Evolutionary conservation across 306 rosid species (phyloP).

Genomic region (Fagus crenata): DNA sequence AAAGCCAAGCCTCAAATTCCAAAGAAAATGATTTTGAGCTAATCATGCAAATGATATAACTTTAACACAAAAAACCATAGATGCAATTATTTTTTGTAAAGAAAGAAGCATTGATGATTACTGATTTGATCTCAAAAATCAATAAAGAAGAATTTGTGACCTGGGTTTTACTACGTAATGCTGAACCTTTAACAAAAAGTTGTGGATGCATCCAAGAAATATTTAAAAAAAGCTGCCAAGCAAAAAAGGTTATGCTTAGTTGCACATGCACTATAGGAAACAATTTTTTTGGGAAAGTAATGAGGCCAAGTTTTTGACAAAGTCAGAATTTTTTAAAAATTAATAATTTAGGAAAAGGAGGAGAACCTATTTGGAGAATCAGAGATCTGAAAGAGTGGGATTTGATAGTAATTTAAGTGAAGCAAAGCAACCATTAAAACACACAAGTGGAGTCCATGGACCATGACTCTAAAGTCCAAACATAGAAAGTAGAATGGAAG

Average conservation of each 20-base stretch:
- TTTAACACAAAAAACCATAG: not conserved
- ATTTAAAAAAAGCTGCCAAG: conserved; percentile 6
- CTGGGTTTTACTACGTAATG: not conserved
- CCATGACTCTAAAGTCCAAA: not conserved
- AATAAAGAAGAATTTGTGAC: conserved; percentile 28
- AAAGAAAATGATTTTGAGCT: conserved; percentile 9
- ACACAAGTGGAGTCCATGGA: not conserved
- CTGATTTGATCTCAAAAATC: conserved; percentile 12
- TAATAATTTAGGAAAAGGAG: not conserved
- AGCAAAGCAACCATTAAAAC: conserved; percentile 33
- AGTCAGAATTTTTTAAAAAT: conserved; percentile 19
- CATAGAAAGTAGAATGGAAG: conserved; percentile 22
- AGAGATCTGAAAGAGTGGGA: conserved; percentile 44
- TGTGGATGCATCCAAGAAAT: conserved; percentile 1
- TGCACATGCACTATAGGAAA: conserved; percentile 24
- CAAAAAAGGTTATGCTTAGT: conserved; percentile 35
- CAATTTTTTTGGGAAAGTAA: conserved; percentile 19
- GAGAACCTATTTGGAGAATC: conserved; percentile 31
- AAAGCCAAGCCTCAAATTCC: conserved; percentile 23
- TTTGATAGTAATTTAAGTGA: conserved; percentile 1
- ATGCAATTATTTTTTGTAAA: not conserved
- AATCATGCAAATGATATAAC: not conserved
- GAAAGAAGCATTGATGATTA: not conserved
- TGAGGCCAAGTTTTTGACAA: conserved; percentile 13
- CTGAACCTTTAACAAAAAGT: not conserved